phyloP scores from a whole-genome alignment of 2,329 filamentous ascomycete genomes.

The Alternaria triticina region DNA sequence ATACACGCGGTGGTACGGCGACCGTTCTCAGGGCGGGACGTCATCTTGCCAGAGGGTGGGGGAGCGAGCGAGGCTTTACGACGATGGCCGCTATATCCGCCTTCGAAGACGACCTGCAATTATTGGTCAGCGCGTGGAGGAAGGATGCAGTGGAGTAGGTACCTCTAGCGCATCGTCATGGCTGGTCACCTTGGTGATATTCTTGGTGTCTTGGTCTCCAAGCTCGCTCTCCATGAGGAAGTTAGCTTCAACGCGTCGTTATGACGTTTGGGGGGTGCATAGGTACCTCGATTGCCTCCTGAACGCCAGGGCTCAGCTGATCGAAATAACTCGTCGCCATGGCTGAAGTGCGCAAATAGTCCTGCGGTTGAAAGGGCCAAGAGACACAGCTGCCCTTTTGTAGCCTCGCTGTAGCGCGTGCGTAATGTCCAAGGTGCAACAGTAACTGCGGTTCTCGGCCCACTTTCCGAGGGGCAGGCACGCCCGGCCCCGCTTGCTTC shows the following conservation, averaged over 20 bases:
- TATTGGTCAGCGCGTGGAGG: conserved; percentile 7
- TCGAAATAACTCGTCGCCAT: conserved; percentile 35
- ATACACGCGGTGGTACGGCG: conserved; percentile 62
- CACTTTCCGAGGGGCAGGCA: conserved; percentile 23
- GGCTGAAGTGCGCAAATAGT: background rate
- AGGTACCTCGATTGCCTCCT: conserved; percentile 36
- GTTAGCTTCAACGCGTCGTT: conserved; percentile 37
- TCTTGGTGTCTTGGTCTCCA: conserved; percentile 36
- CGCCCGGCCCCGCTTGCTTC: conserved; percentile 25
- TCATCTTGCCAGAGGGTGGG: conserved; percentile 31
- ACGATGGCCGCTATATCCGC: conserved; percentile 56
- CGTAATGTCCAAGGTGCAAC: conserved; percentile 8
- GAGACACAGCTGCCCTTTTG: conserved; percentile 4
- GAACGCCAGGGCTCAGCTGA: conserved; percentile 19
- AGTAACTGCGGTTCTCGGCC: conserved; percentile 11
- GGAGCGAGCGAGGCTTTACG: conserved; percentile 66
- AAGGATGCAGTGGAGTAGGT: background rate
- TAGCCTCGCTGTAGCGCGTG: conserved; percentile 10
- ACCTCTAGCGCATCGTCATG: conserved; percentile 54
- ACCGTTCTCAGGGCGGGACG: conserved; percentile 43
- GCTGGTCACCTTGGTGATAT: conserved; percentile 37
- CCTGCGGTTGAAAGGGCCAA: conserved; percentile 3
- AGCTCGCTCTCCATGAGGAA: conserved; percentile 43
- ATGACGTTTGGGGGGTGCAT: conserved; percentile 22
- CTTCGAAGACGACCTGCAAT: conserved; percentile 63